Percentiles rank a stretch among this genome's conserved stretches.
These are phyloP conservation scores for Sphaerulina populicola DNA, from an alignment of 2,329 filamentous ascomycete species.

Conservation along the genomic window DNA sequence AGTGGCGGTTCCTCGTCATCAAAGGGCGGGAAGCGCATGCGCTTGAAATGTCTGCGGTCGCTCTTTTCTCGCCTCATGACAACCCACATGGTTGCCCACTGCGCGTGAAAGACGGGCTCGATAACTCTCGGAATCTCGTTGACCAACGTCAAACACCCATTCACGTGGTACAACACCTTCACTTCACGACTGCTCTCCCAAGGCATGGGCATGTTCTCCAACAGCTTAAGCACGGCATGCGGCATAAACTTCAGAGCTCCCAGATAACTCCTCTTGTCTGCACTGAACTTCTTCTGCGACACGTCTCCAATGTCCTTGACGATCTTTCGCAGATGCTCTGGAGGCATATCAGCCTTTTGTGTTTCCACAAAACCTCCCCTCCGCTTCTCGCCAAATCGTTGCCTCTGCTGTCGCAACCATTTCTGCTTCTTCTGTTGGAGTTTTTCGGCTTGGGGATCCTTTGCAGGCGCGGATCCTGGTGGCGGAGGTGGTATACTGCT, in stretches of 20 bases:
- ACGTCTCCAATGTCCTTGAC: slow-evolving; percentile 98
- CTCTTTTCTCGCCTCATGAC: slow-evolving; percentile 98
- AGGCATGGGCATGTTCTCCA: slow-evolving; percentile 99
- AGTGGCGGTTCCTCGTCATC: slow-evolving; percentile 96
- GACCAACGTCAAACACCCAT: slow-evolving; percentile 90
- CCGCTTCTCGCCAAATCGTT: slow-evolving; percentile 92
- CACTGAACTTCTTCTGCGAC: slow-evolving; percentile 98
- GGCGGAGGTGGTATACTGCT: slow-evolving; percentile 57
- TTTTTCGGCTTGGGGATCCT: slow-evolving; percentile 80
- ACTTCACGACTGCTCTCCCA: slow-evolving; percentile 96
- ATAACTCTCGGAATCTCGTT: slow-evolving; percentile 96
- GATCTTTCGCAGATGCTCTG: slow-evolving; percentile 95
- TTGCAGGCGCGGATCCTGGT: slow-evolving; percentile 71
- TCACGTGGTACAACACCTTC: slow-evolving; percentile 96
- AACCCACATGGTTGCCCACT: slow-evolving; percentile 99
- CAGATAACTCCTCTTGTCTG: slow-evolving; percentile 94
- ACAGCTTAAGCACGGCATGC: slow-evolving; percentile 88
- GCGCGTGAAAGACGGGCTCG: slow-evolving; percentile 93
- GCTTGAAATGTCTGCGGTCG: slow-evolving; percentile 90
- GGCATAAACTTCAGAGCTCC: slow-evolving; percentile 99
- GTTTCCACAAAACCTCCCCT: slow-evolving; percentile 95
- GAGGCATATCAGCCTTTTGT: slow-evolving; percentile 97
- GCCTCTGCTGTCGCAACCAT: slow-evolving; percentile 87
- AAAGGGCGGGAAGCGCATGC: slow-evolving; percentile 97
- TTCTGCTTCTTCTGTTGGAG: slow-evolving; percentile 98